These are phyloP conservation scores for Tylopilus intermedius DNA, from an alignment of 768 basidiomycete genomes.

Conservation along the genomic window DNA sequence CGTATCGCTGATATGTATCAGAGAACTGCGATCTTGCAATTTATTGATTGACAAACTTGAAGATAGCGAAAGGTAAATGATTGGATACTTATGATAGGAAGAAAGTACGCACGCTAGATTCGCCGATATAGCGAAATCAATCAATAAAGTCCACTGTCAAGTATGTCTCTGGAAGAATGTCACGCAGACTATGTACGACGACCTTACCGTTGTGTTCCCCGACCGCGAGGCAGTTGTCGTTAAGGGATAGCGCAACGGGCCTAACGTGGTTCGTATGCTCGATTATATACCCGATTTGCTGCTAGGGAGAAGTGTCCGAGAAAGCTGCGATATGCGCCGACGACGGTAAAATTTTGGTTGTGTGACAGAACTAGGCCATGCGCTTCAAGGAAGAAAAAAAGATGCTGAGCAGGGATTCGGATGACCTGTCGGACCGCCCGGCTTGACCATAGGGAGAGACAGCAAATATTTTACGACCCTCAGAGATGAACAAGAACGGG, in stretches of 20 bases:
- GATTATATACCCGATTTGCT: not conserved
- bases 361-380: not conserved
- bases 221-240: not conserved
- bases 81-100: too few relatives aligned
- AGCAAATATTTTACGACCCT: too few relatives aligned
- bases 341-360: not conserved
- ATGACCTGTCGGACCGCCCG: too few relatives aligned
- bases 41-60: too few relatives aligned
- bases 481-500: too few relatives aligned
- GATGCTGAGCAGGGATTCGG: too few relatives aligned
- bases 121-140: too few relatives aligned
- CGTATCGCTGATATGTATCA: not conserved
- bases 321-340: not conserved
- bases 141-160: not conserved
- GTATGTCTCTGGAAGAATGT: constrained; percentile 2
- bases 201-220: constrained; percentile 3
- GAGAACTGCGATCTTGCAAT: too few relatives aligned
- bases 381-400: too few relatives aligned
- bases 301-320: not conserved
- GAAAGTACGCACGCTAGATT: too few relatives aligned
- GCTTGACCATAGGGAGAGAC: too few relatives aligned
- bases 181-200: not conserved
- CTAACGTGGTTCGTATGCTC: not conserved
- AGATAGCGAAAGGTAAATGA: too few relatives aligned
- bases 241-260: not conserved